Base-by-base conservation (phyloP, 768 basidiomycete genomes). In the Lentinula lateritia region DNA sequence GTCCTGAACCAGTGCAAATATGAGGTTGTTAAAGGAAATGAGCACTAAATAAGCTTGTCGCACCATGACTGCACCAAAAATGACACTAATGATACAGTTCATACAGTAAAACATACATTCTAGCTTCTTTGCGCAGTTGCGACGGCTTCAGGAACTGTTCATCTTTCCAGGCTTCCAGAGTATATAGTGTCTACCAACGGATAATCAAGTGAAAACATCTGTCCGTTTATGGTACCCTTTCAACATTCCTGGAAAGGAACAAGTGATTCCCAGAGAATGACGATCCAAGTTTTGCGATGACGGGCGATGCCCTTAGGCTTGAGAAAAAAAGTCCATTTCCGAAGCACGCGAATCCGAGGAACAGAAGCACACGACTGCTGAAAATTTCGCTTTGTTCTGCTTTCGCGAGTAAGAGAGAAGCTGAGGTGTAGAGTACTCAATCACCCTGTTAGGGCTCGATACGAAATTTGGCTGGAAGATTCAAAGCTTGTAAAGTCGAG, bases 201-300 rank as follows among this genome's bases (percentile, higher is more conserved):
- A 23, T 36, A 46, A 59, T 59, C 58, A 50, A 36, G 16, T 59
- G 58, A 38, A 35, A 50, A 28, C 3, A 23, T 23, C 20, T 43
- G 28, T 45, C 58, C 46, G 39, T 38, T n/a, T 59, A 36, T 59
- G 41, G 58, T 18, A 35, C 34, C 20, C 58, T n/a, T 50, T 59
- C 18, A 59, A 13, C 20, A 58, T 58, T 16, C 56, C 56, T 58
- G 58, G 38, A 59, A 59, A 59, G 58, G 58, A 34, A 48, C 32
- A 1, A 57, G 10, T 32, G 20, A 23, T 23, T 39, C n/a, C 6
- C 34, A 50, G 15, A 39, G 38, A 39, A n/a, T 46, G 55, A 54
- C 38, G 53, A 54, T 54, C 53, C 38, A 36, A 23, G 35, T 38
- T 10, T n/a, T 13, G 53, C 36, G 35, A 54, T 39, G 53, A n/a